Conservation (phyloP, 1,284 basidiomycete species). For the Irpex sp. region DNA sequence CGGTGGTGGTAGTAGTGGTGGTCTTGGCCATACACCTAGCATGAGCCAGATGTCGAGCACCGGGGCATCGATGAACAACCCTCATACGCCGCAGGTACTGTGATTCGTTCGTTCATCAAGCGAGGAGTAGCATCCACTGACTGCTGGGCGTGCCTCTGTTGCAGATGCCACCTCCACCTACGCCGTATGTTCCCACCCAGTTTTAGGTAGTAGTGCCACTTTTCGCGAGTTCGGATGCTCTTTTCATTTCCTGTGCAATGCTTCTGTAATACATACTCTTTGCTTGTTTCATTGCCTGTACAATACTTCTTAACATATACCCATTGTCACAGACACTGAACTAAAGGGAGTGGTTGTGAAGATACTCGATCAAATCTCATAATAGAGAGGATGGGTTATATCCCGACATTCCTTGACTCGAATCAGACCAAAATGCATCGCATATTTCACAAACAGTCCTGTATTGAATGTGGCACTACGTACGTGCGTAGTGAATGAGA, state of each 20-base stretch:
- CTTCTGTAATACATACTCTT: not conserved
- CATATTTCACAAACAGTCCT: not conserved
- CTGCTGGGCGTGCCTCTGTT: too few relatives aligned
- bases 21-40: not conserved
- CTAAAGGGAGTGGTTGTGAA: too few relatives aligned
- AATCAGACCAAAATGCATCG: too few relatives aligned
- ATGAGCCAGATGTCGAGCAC: not conserved
- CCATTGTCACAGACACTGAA: too few relatives aligned
- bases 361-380: too few relatives aligned
- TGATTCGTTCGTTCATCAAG: not conserved
- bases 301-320: too few relatives aligned
- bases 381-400: too few relatives aligned
- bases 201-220: not conserved
- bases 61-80: not conserved
- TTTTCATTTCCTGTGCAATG: not conserved
- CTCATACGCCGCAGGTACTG: not conserved
- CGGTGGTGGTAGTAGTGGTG: not conserved
- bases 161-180: not conserved
- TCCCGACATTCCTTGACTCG: too few relatives aligned
- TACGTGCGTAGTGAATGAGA: not conserved
- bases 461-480: not conserved
- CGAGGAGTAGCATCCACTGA: not conserved
- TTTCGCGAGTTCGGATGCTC: not conserved
- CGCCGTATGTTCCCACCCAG: conserved; percentile 2
- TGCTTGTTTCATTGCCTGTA: too few relatives aligned